These are phyloP conservation scores for Detonula confervacea DNA, from an alignment of 352 stramenopile species.

Conservation along the genomic window DNA sequence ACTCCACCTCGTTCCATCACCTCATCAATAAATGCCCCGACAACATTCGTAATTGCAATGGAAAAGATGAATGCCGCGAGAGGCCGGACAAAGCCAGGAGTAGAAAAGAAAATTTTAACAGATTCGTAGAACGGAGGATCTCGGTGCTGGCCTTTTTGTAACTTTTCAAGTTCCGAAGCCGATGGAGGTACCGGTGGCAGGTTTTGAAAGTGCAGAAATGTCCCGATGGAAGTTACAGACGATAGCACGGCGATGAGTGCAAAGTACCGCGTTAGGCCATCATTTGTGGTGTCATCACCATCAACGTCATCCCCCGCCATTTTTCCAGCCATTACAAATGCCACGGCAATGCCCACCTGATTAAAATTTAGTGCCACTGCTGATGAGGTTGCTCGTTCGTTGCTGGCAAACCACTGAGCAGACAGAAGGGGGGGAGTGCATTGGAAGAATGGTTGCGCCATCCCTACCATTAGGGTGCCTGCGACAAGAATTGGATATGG, in stretches of 20 bases:
- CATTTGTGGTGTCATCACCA: too few relatives aligned
- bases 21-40: slow-evolving; percentile 85
- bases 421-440: slow-evolving; percentile 64
- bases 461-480: slow-evolving; percentile 78
- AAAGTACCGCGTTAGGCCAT: slow-evolving; percentile 67
- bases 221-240: slow-evolving; percentile 60
- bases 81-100: slow-evolving; percentile 68
- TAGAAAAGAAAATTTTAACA: slow-evolving; percentile 78
- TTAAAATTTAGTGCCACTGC: slow-evolving; percentile 67
- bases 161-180: slow-evolving; percentile 78
- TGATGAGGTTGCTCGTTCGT: slow-evolving; percentile 60
- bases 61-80: slow-evolving; percentile 82
- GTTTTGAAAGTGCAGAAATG: slow-evolving; percentile 79
- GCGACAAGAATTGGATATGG: slow-evolving; percentile 67
- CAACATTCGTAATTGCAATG: slow-evolving; percentile 86
- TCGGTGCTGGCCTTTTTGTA: slow-evolving; percentile 52
- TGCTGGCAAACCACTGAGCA: slow-evolving; percentile 59
- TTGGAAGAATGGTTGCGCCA: slow-evolving; percentile 84
- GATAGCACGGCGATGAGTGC: slow-evolving; percentile 70
- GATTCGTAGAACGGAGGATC: slow-evolving; percentile 83
- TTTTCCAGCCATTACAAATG: slow-evolving; percentile 56
- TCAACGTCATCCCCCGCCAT: slow-evolving; percentile 42
- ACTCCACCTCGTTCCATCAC: slow-evolving; percentile 80
- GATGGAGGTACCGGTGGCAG: slow-evolving; percentile 69
- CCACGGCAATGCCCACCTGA: slow-evolving; percentile 65